Conservation (phyloP, 371 early-diverging fungal genomes). For the Lichtheimia hyalospora region DNA sequence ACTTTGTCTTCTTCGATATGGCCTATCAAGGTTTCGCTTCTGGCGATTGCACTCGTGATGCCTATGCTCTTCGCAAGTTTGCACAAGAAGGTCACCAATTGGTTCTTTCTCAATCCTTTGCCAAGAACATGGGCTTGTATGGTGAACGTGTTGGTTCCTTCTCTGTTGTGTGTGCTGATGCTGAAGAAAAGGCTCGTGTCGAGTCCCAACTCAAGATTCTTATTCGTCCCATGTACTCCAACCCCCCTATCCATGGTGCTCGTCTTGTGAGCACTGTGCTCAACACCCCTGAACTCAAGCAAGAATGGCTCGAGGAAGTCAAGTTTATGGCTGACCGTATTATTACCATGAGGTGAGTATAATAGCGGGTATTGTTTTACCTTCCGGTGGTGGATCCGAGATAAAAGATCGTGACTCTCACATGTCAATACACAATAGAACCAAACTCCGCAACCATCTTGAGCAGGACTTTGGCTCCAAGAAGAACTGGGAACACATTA, state of each 20-base stretch:
- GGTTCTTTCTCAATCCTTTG: conserved; percentile 93
- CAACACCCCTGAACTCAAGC: conserved; percentile 70
- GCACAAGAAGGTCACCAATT: conserved; percentile 79
- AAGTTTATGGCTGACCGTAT: conserved; percentile 98
- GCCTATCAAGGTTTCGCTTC: conserved; percentile 99
- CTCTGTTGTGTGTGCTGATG: conserved; percentile 77
- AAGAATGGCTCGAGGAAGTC: conserved; percentile 92
- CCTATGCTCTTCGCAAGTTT: conserved; percentile 94
- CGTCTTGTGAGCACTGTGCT: conserved; percentile 92
- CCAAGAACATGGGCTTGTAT: conserved; percentile 99
- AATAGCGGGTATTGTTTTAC: neutral
- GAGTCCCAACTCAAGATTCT: conserved; percentile 95
- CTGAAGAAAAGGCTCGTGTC: conserved; percentile 83
- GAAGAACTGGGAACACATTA: conserved; percentile 92
- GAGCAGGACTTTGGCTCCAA: conserved; percentile 81
- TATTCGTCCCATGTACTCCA: conserved; percentile 97
- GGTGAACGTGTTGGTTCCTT: conserved; percentile 98
- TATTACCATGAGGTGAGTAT: conserved; percentile 80
- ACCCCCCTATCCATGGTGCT: conserved; percentile 95
- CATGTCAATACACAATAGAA: conserved; percentile 15
- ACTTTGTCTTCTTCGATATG: conserved; percentile 97
- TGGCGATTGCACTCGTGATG: conserved; percentile 89
- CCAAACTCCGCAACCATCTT: conserved; percentile 75
- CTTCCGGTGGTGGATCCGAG: neutral
- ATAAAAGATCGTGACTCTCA: neutral